Base-by-base conservation (phyloP, 2,329 filamentous ascomycete genomes). In the Fusarium udum region DNA sequence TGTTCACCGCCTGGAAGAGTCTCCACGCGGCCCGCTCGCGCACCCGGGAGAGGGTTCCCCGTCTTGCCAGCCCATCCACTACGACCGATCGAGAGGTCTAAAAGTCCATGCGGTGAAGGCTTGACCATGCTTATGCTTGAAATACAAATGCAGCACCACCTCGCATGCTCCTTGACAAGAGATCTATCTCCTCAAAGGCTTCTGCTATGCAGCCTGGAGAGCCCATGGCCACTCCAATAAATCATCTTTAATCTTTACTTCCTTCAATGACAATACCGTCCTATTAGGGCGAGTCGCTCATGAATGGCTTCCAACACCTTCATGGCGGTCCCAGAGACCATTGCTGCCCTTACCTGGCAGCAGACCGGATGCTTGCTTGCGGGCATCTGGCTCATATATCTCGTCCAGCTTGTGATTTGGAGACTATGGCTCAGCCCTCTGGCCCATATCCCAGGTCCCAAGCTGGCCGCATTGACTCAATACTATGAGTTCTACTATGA, bases 401-500 rank as follows among this genome's bases (percentile, higher is more conserved):
- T 77, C 45, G 64, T 76, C 31, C 67, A 69, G 60, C 67, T 82
- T 37, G 76, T 78, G 16, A 69, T 82, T 60, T 75, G 76, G 58
- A 75, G 83, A 56, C 70, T 84, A 31, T 82, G 78, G 73, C 75
- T 84, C 60, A 83, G 82, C 62, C 82, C 83, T 16, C 77, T 84
- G 42, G 78, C 82, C 52, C 77, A 79, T 60, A 79, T 84, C 51
- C 83, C 83, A 1, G 83, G 83, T 7, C 83, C 83, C 58, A 82
- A 74, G 69, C 78, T 84, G 37, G 82, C 83, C 32, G 82, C 82
- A 9, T 71, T 82, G 53, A 83, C 82, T 55, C 77, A 80, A 57
- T 82, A 80, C 77, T 84, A 84, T 64, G 82, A 84, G 69, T 80
- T 81, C 55, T 86, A 85, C 74, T 85, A 85, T 65, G 84, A 86